A percentile compares a stretch with the other conserved stretches of the same genome.
Conservation (phyloP, 139 green algal species). For the Mesotaenium endlicherianum region DNA sequence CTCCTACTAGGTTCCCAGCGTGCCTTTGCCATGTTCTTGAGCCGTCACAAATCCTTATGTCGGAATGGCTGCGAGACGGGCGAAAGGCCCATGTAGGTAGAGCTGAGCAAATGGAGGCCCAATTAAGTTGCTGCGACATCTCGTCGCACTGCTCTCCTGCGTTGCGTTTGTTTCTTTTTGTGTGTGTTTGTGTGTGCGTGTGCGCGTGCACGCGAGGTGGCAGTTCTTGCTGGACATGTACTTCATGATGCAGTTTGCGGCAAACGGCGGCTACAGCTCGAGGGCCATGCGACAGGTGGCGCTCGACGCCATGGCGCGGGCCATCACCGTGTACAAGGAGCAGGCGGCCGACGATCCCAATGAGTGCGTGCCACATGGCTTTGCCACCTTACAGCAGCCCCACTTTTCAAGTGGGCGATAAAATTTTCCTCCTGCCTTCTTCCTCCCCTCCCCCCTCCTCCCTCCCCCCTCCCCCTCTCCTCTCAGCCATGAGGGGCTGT, state of each 20-base stretch:
- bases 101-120: background rate
- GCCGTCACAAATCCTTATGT: background rate
- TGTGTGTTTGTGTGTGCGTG: no score
- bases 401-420: no score
- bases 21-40: background rate
- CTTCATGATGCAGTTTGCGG: slow-evolving; percentile 47
- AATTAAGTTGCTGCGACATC: background rate
- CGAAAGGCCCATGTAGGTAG: background rate
- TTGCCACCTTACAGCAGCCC: background rate
- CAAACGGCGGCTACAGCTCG: slow-evolving; percentile 23
- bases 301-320: slow-evolving; percentile 24
- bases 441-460: no score
- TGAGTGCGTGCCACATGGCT: background rate
- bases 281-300: slow-evolving; percentile 40
- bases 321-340: slow-evolving; percentile 10
- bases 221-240: slow-evolving; percentile 50
- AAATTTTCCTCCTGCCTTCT: no score
- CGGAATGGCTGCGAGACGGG: background rate
- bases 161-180: no score
- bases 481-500: no score
- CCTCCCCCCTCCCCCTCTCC: no score
- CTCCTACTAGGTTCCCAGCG: background rate
- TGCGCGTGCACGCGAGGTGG: background rate
- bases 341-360: slow-evolving; percentile 16
- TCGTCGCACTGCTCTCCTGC: background rate